Conservation (phyloP, 495 filamentous ascomycete species). For the Tuber borchii region DNA sequence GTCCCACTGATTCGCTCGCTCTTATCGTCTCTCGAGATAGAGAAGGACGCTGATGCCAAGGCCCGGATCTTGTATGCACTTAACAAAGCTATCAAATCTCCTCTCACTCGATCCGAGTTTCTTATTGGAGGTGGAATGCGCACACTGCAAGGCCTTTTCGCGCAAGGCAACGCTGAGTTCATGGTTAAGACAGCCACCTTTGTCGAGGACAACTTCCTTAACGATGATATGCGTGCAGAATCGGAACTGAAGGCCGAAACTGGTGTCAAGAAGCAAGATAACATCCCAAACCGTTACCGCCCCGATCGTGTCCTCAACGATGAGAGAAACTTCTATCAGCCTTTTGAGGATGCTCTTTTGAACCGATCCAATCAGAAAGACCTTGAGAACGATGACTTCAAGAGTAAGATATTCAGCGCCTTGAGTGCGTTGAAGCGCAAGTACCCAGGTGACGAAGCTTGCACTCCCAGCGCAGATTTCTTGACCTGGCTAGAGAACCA, state of each 20-base stretch:
- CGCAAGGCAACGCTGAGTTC: slow-evolving; percentile 46
- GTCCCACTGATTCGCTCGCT: slow-evolving; percentile 40
- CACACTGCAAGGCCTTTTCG: slow-evolving; percentile 52
- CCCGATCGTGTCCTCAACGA: slow-evolving; percentile 23
- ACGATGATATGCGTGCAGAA: slow-evolving; percentile 53
- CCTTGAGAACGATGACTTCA: slow-evolving; percentile 20
- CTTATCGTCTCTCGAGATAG: slow-evolving; percentile 27
- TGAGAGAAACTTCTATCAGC: slow-evolving; percentile 28
- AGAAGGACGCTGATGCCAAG: slow-evolving; percentile 35
- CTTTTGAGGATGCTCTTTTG: slow-evolving; percentile 29
- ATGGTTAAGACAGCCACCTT: slow-evolving; percentile 49
- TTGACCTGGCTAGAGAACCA: slow-evolving; percentile 18
- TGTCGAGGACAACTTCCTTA: slow-evolving; percentile 56
- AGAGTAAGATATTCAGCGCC: slow-evolving; percentile 32
- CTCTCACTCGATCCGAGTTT: slow-evolving; percentile 28
- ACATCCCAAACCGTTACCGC: slow-evolving; percentile 20
- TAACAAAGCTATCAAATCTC: slow-evolving; percentile 34
- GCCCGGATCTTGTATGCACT: slow-evolving; percentile 41
- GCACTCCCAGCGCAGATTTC: slow-evolving; percentile 24
- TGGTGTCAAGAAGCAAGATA: slow-evolving; percentile 24
- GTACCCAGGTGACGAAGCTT: slow-evolving; percentile 23
- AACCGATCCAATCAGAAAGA: slow-evolving; percentile 12
- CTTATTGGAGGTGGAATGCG: slow-evolving; percentile 32
- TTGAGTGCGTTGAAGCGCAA: slow-evolving; percentile 32
- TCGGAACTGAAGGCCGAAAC: slow-evolving; percentile 4